Conservation (phyloP, 148 eudicot genomes). For the Camellia japonica region DNA sequence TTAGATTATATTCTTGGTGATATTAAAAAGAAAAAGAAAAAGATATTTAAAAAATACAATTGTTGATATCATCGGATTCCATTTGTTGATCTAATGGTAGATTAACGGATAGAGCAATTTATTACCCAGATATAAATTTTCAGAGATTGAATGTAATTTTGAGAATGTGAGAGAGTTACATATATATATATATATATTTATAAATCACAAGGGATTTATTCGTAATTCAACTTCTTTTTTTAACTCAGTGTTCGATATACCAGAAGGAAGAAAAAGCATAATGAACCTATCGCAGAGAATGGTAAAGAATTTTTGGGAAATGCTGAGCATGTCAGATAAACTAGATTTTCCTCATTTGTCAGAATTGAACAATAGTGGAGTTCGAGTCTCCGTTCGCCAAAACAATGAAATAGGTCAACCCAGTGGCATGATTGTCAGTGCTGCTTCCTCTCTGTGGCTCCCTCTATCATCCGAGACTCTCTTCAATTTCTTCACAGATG, state of each 20-base stretch:
- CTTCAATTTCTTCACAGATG: constrained; percentile 42
- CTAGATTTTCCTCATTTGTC: constrained; percentile 22
- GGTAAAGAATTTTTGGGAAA: constrained; percentile 46
- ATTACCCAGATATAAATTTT: too few species aligned
- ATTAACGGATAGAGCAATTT: too few species aligned
- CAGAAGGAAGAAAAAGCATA: constrained; percentile 35
- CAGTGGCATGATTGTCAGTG: constrained; percentile 33
- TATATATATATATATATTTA: too few species aligned
- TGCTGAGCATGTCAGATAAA: constrained; percentile 27
- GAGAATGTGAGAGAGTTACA: too few species aligned
- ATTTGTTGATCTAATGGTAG: too few species aligned
- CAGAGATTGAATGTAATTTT: too few species aligned
- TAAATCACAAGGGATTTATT: too few species aligned
- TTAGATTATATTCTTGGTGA: too few species aligned
- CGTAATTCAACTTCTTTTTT: not conserved
- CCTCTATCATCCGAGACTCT: constrained; percentile 39
- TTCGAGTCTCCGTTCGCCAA: constrained; percentile 25
- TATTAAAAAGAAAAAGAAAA: too few species aligned
- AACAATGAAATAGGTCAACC: constrained; percentile 30
- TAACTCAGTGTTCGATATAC: constrained; percentile 16
- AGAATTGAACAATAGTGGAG: constrained; percentile 23
- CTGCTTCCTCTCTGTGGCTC: constrained; percentile 50
- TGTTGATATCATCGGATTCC: too few species aligned
- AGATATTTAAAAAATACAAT: too few species aligned
- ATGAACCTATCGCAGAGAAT: constrained; percentile 46